A percentile compares a stretch with the other conserved stretches of the same genome.
Conservation (phyloP, 805 yeast genomes). For the Metschnikowia matae region DNA sequence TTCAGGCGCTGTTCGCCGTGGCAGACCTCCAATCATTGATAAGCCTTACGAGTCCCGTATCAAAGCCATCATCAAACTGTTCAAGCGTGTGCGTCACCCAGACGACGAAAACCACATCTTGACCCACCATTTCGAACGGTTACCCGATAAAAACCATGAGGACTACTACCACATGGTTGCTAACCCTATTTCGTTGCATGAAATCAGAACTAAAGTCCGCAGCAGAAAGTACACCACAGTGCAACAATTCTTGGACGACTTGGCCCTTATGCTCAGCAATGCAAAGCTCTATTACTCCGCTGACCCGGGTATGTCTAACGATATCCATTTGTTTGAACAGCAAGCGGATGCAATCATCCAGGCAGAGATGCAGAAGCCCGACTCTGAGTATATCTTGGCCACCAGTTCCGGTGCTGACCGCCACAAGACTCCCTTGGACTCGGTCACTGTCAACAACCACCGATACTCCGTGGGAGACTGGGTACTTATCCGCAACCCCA, state of each 20-base stretch:
- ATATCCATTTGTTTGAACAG: conserved; percentile 59
- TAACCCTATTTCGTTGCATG: conserved; percentile 65
- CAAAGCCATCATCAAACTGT: conserved; percentile 75
- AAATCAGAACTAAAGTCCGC: conserved; percentile 77
- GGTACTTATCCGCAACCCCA: conserved; percentile 83
- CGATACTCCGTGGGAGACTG: conserved; percentile 88
- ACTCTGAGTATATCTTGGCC: conserved; percentile 57
- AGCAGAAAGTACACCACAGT: conserved; percentile 76
- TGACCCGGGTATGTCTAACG: conserved; percentile 54
- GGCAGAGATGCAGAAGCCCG: conserved; percentile 76
- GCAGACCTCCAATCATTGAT: conserved; percentile 88
- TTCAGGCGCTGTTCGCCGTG: conserved; percentile 62
- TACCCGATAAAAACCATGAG: conserved; percentile 64
- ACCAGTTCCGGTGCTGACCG: conserved; percentile 44
- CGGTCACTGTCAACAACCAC: conserved; percentile 65
- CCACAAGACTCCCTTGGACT: conserved; percentile 76
- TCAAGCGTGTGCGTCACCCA: conserved; percentile 66
- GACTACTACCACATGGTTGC: conserved; percentile 51
- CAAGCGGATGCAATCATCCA: conserved; percentile 55
- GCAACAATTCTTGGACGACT: conserved; percentile 72
- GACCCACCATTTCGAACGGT: conserved; percentile 68
- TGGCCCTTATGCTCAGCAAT: conserved; percentile 69
- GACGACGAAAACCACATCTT: conserved; percentile 45
- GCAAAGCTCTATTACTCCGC: conserved; percentile 56
- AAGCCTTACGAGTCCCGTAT: conserved; percentile 90